Evolutionary conservation across 208 protist genomes (phyloP).

Genomic region (Jaenimonas drosophilae): DNA sequence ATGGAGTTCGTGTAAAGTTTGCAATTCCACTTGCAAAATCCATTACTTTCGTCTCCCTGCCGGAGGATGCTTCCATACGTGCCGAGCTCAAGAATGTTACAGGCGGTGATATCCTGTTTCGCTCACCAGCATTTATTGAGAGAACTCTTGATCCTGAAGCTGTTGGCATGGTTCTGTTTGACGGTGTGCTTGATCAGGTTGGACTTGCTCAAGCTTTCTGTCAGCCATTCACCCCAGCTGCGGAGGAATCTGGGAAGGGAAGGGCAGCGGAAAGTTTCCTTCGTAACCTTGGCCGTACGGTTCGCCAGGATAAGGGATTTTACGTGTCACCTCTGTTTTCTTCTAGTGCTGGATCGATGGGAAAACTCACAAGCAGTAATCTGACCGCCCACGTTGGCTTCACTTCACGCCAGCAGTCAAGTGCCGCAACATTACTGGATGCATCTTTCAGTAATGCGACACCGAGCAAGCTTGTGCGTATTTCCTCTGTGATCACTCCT

Average conservation of each 20-base stretch:
- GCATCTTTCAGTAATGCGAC: constrained; percentile 82
- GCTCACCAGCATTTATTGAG: constrained; percentile 54
- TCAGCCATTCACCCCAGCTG: constrained; percentile 24
- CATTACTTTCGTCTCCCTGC: constrained; percentile 66
- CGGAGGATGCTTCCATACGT: constrained; percentile 46
- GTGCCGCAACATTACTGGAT: constrained; percentile 55
- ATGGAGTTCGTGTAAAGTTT: constrained; percentile 42
- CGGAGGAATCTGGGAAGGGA: constrained; percentile 10
- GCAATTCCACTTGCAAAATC: constrained; percentile 72
- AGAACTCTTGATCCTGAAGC: constrained; percentile 52
- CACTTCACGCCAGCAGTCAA: constrained; percentile 73
- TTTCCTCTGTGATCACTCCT: constrained; percentile 43
- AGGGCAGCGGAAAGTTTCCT: constrained; percentile 59
- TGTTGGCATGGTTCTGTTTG: constrained; percentile 60
- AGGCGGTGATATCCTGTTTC: constrained; percentile 68
- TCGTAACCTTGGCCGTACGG: constrained; percentile 55
- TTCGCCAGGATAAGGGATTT: constrained; percentile 77
- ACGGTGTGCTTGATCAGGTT: constrained; percentile 47
- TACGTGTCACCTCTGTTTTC: constrained; percentile 75
- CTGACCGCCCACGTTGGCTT: constrained; percentile 65
- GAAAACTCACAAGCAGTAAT: constrained; percentile 56
- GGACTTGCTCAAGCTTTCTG: constrained; percentile 68
- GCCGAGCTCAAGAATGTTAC: constrained; percentile 34
- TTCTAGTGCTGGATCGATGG: constrained; percentile 61
- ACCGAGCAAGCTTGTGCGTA: constrained; percentile 71